Conservation (phyloP, 1,284 basidiomycete genomes). For the Ceratobasidium sp. region DNA sequence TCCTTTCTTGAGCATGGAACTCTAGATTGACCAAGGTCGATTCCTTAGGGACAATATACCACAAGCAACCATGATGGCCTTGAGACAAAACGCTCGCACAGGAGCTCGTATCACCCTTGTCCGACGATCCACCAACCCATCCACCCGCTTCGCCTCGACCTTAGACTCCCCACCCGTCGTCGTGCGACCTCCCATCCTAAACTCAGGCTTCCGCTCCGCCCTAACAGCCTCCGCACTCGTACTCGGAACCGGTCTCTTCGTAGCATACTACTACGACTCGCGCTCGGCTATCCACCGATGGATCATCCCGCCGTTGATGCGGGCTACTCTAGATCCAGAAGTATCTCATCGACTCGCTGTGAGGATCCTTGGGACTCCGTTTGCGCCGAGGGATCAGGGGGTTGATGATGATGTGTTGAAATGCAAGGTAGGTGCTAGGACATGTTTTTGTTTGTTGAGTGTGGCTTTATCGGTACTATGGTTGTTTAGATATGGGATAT, state of each 20-base stretch:
- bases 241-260: constrained; percentile 72
- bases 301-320: constrained; percentile 79
- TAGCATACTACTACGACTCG: constrained; percentile 89
- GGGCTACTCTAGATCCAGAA: constrained; percentile 83
- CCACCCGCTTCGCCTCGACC: constrained; percentile 20
- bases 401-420: constrained; percentile 78
- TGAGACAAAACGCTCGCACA: not conserved
- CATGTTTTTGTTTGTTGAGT: not conserved
- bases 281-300: constrained; percentile 89
- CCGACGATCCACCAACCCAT: not conserved
- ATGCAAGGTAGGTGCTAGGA: constrained; percentile 70
- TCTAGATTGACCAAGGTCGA: too few relatives aligned
- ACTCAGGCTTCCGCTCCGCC: constrained; percentile 19
- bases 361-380: constrained; percentile 77
- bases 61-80: not conserved
- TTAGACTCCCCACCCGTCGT: constrained; percentile 17
- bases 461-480: constrained; percentile 14
- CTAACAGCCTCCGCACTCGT: constrained; percentile 55
- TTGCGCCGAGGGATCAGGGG: constrained; percentile 82
- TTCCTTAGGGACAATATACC: not conserved
- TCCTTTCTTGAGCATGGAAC: not conserved
- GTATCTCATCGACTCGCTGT: constrained; percentile 88
- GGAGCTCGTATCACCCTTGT: not conserved
- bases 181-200: not conserved
- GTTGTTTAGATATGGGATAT: constrained; percentile 83